Evolutionary conservation across 192 early-diverging fungal species (phyloP).

Genomic region (Dissophora ornata): DNA sequence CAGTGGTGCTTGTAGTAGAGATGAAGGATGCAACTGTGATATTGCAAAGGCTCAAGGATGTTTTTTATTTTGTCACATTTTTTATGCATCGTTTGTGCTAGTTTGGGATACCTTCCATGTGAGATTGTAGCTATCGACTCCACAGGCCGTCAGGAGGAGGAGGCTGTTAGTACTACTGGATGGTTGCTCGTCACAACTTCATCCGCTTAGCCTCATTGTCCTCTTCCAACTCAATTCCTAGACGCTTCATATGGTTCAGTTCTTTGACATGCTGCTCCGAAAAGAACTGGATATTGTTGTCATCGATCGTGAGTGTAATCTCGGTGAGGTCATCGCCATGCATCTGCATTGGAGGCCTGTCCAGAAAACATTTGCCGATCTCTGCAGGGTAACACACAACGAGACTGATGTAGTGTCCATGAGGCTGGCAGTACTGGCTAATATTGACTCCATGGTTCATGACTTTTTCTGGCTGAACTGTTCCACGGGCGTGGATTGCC

Average conservation of each 20-base stretch:
- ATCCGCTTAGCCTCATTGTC: no score
- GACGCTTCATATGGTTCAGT: constrained; percentile 6
- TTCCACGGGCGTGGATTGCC: not conserved
- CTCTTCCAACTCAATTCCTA: not conserved
- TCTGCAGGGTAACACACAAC: constrained; percentile 8
- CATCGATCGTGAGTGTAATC: constrained; percentile 26
- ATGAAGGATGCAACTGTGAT: no score
- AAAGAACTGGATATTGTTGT: constrained; percentile 18
- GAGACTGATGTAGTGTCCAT: constrained; percentile 24
- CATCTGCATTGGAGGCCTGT: not conserved
- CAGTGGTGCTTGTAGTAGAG: no score
- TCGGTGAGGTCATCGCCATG: constrained; percentile 1
- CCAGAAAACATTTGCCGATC: not conserved
- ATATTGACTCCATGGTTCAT: constrained; percentile 2
- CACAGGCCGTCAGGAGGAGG: no score
- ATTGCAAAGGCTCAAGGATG: no score
- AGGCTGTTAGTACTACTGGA: no score
- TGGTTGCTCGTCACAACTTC: no score
- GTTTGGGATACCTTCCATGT: no score
- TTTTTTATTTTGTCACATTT: no score
- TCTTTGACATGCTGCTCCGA: constrained; percentile 9
- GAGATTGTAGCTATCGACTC: no score
- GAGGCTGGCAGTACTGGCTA: constrained; percentile 5
- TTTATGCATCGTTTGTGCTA: no score
- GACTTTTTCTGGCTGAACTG: constrained; percentile 6